A percentile compares a stretch with the other conserved stretches of the same genome.
phyloP scores from a whole-genome alignment of 169 alveolate species.

The Toxoplasma gondii region DNA sequence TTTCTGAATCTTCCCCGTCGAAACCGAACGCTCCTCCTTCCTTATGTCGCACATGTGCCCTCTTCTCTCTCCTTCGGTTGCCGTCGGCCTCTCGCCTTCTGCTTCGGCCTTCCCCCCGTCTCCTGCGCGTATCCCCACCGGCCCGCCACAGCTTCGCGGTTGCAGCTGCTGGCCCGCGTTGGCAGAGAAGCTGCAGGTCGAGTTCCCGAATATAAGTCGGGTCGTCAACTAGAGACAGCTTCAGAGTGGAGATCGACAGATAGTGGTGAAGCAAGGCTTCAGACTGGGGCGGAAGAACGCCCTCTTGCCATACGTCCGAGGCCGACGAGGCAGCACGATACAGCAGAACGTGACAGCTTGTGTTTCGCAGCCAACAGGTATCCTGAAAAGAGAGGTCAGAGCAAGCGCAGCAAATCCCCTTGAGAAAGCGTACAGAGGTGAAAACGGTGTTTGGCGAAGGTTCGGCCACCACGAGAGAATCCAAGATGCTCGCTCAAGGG shows the following conservation, averaged over 20 bases:
- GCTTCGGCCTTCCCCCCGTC: background rate
- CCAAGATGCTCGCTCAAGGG: no score
- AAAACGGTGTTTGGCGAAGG: background rate
- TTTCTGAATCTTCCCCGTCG: no score
- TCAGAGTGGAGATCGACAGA: background rate
- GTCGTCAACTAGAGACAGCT: background rate
- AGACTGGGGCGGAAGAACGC: constrained; percentile 31
- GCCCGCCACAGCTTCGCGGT: background rate
- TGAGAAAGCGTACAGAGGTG: background rate
- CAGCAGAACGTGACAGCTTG: constrained; percentile 50
- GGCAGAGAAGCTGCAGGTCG: background rate
- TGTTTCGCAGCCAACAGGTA: constrained; percentile 51
- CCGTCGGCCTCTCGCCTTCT: background rate
- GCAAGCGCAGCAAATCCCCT: background rate
- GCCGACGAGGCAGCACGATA: constrained; percentile 28
- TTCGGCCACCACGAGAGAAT: no score
- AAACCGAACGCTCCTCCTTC: no score
- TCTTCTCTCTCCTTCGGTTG: no score
- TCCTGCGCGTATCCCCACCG: background rate
- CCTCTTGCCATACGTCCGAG: background rate
- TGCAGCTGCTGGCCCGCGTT: constrained; percentile 31
- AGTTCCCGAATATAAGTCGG: background rate
- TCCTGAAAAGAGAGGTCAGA: background rate
- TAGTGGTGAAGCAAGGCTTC: constrained; percentile 45
- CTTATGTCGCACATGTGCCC: background rate